A percentile compares a stretch with the other conserved stretches of the same genome.
Conservation (phyloP, 495 filamentous ascomycete genomes). For the Lasiosphaeris hirsuta region DNA sequence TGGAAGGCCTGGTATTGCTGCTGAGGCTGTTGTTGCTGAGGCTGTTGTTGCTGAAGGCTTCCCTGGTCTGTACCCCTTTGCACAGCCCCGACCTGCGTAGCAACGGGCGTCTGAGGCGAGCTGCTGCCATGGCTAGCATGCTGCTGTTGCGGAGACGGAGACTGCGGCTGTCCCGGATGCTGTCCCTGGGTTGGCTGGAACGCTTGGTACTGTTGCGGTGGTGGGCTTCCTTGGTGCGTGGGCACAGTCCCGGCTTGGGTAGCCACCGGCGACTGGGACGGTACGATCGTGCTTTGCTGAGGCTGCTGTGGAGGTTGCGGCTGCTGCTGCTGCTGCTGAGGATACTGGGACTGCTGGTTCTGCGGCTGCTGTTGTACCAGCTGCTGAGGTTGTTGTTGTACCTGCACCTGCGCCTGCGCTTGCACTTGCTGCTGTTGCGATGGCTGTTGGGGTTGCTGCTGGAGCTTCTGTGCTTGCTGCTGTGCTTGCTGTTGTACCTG, state of each 20-base stretch:
- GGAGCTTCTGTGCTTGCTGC: not conserved
- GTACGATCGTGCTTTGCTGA: not conserved
- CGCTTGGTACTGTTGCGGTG: too few relatives aligned
- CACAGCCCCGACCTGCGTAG: too few relatives aligned
- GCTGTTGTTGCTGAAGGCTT: too few relatives aligned
- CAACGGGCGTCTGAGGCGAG: too few relatives aligned
- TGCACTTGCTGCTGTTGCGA: not conserved
- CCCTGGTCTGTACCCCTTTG: too few relatives aligned
- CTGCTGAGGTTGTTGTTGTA: not conserved
- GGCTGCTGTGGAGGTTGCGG: not conserved
- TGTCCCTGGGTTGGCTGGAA: too few relatives aligned
- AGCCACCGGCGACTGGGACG: not conserved
- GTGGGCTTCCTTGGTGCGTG: not conserved
- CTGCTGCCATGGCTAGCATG: too few relatives aligned
- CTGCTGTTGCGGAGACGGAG: too few relatives aligned
- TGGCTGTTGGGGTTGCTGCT: not conserved
- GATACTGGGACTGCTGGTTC: conserved; percentile 12
- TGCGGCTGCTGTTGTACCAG: conserved; percentile 9
- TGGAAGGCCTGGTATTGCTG: too few relatives aligned
- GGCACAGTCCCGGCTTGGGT: not conserved
- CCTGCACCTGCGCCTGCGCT: not conserved
- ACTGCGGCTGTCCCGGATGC: too few relatives aligned
- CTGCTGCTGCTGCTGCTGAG: not conserved
- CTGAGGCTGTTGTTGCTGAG: too few relatives aligned
- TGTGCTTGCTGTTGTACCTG: not conserved